phyloP scores from a whole-genome alignment of 148 eudicot genomes.

The Camellia japonica region DNA sequence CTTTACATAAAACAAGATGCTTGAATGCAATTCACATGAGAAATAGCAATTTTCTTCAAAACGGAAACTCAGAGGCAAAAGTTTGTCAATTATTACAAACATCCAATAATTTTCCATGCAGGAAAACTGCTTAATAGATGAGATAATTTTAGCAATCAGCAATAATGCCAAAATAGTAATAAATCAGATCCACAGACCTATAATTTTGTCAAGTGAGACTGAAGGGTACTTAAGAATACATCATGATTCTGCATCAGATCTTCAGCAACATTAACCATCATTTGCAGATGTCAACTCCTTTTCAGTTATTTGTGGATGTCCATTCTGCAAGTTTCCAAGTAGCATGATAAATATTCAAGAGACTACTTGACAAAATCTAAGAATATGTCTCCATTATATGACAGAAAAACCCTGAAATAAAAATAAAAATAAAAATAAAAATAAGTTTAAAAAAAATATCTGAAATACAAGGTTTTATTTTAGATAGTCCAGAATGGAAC shows the following conservation, averaged over 20 bases:
- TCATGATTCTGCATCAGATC: slow-evolving; percentile 82
- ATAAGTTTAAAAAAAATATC: too few relatives aligned
- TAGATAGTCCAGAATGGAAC: background rate
- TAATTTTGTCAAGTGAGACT: slow-evolving; percentile 79
- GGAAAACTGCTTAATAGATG: background rate
- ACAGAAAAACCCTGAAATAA: background rate
- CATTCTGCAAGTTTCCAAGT: slow-evolving; percentile 46
- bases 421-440: too few relatives aligned
- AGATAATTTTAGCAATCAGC: background rate
- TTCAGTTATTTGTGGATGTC: slow-evolving; percentile 46
- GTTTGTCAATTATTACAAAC: slow-evolving; percentile 4
- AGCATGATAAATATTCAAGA: background rate
- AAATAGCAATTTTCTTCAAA: background rate
- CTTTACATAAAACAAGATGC: slow-evolving; percentile 3
- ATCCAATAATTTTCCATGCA: background rate
- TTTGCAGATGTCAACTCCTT: slow-evolving; percentile 32
- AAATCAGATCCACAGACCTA: slow-evolving; percentile 21
- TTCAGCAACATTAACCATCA: slow-evolving; percentile 48
- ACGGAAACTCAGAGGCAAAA: background rate
- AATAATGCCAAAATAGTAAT: background rate
- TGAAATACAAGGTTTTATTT: background rate
- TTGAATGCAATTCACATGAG: background rate
- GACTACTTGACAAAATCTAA: background rate
- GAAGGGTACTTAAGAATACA: slow-evolving; percentile 62
- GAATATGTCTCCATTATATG: background rate